Evolutionary conservation across 2,329 filamentous ascomycete genomes (phyloP), one percentile per base, ranked within the genome.

Genomic region (Colletotrichum camelliae): DNA sequence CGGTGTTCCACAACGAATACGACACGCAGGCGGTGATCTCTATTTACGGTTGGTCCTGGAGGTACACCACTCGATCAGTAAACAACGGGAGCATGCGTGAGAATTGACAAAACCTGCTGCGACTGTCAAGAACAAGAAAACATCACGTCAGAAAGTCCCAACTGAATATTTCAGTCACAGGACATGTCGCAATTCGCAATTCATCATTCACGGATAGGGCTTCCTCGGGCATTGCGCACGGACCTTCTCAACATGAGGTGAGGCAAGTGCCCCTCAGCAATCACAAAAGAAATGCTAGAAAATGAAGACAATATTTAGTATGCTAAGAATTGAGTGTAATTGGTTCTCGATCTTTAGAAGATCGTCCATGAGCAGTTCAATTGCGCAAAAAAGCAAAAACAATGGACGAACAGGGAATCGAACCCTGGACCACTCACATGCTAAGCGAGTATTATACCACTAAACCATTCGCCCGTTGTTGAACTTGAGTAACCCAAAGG

Each of bases 351-450:
- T n/a, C 18, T 29, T 9, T 13, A 6, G 16, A 13, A 7, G n/a
- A 21, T 52, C 10, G n/a, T 52, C 43, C 21, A 13, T 7, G 4
- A 7, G 10, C n/a, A 52, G 4, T 52, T 7, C 3, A n/a, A 18
- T 33, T 21, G 57, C 10, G 6, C 10, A 7, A 31, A n/a, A 33
- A 5, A 4, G 21, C 24, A 71, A 57, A 67, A 66, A 1, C 0
- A 21, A 21, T 71, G 69, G 69, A 72, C 69, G 64, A 67, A 67
- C 70, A 24, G 70, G 70, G 70, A 72, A 72, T 72, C 70, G 70
- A 72, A 72, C 70, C 70, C 70, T 33, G 70, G 70, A 72, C 70
- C 70, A 64, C 57, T 60, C 57, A 60, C 57, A 60, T 60, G 57
- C 57, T 60, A 60, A 60, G 57, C 57, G 57, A 60, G 64, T 48